These are phyloP conservation scores for Pilatotrama ljubarskyi DNA, from an alignment of 768 basidiomycete species.

Conservation along the genomic window DNA sequence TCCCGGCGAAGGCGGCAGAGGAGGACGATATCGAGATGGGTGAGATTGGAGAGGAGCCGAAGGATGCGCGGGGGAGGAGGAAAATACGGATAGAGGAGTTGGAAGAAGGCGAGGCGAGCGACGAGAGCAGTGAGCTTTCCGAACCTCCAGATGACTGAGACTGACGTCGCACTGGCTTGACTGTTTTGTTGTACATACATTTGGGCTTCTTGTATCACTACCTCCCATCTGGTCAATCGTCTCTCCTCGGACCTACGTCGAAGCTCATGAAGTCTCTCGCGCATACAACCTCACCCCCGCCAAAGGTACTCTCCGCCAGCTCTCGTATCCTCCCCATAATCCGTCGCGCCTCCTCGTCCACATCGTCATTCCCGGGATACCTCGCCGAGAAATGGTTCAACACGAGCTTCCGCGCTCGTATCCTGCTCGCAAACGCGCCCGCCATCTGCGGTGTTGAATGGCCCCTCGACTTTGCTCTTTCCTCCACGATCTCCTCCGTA, in stretches of 20 bases:
- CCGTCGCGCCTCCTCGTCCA: slow-evolving; percentile 45
- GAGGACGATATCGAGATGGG: slow-evolving; percentile 89
- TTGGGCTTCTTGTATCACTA: slow-evolving; percentile 20
- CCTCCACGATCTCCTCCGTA: slow-evolving; percentile 60
- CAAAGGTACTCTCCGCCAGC: slow-evolving; percentile 56
- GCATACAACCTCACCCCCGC: slow-evolving; percentile 55
- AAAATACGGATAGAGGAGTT: slow-evolving; percentile 63
- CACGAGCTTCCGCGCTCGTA: slow-evolving; percentile 61
- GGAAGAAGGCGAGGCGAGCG: slow-evolving; percentile 87
- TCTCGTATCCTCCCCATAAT: slow-evolving; percentile 65
- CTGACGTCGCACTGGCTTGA: slow-evolving; percentile 8
- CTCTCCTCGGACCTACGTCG: slow-evolving; percentile 46
- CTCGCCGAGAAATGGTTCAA: slow-evolving; percentile 87
- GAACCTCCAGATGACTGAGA: slow-evolving; percentile 65
- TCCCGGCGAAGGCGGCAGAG: slow-evolving; percentile 49
- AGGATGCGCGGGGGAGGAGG: slow-evolving; percentile 49
- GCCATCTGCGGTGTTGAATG: slow-evolving; percentile 95
- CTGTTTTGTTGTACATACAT: slow-evolving; percentile 10
- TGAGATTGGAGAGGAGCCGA: slow-evolving; percentile 77
- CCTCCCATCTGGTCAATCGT: slow-evolving; percentile 8
- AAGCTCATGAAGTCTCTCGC: slow-evolving; percentile 76
- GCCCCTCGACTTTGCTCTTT: slow-evolving; percentile 69
- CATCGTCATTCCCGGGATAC: slow-evolving; percentile 68
- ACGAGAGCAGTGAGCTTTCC: slow-evolving; percentile 74
- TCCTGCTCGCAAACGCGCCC: slow-evolving; percentile 69